Percentiles rank a stretch among this genome's conserved stretches.
phyloP scores from a whole-genome alignment of 176 grass and related monocot genomes.

The Carex scoparia region DNA sequence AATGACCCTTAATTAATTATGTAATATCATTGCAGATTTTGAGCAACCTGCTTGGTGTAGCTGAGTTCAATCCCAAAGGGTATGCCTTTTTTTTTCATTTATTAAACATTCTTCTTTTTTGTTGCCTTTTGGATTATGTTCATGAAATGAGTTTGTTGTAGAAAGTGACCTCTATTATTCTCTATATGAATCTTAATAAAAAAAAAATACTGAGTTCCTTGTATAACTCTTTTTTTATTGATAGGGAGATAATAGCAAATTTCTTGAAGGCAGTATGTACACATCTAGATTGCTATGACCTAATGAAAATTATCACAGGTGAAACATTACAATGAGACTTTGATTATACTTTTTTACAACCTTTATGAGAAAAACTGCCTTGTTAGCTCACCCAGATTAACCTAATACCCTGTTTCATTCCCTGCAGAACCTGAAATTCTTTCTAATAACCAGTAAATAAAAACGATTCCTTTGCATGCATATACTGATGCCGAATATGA shows the following conservation, averaged over 20 bases:
- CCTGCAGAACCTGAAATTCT: not conserved
- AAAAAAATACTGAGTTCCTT: not conserved
- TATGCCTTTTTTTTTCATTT: not conserved
- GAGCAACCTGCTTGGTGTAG: slow-evolving; percentile 33
- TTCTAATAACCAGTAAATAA: not conserved
- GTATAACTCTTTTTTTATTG: slow-evolving; percentile 3
- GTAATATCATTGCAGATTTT: slow-evolving; percentile 26
- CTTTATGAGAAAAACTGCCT: not conserved
- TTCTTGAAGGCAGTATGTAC: slow-evolving; percentile 32
- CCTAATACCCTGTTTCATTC: not conserved
- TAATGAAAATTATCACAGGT: slow-evolving; percentile 56
- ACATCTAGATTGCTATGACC: slow-evolving; percentile 47
- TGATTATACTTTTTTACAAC: not conserved
- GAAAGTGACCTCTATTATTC: not conserved
- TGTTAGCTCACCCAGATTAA: too few relatives aligned
- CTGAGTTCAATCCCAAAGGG: slow-evolving; percentile 59
- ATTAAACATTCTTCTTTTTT: not conserved
- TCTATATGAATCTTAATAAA: not conserved
- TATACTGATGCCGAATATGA: too few relatives aligned
- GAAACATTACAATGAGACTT: not conserved
- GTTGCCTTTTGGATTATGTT: not conserved
- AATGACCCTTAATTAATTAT: not conserved
- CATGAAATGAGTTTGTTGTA: not conserved
- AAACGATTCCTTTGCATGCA: not conserved
- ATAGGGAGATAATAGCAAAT: slow-evolving; percentile 8